Conservation (phyloP, 139 green algal species). For the Picochlorum sp. region DNA sequence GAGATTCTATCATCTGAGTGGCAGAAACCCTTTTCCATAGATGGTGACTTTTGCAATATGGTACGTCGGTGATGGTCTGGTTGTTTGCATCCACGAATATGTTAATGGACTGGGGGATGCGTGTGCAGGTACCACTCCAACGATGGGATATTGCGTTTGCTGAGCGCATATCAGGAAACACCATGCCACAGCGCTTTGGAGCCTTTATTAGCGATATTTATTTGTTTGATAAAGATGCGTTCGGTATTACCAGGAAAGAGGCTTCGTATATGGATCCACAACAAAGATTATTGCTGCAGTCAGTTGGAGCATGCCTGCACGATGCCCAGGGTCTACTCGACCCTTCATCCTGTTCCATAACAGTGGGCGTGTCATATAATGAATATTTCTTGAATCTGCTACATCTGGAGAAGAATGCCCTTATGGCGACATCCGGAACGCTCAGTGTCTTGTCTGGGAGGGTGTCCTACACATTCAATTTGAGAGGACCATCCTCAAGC, state of each 20-base stretch:
- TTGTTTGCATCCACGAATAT: too few relatives aligned
- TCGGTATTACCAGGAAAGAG: slow-evolving; percentile 51
- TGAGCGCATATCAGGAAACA: not conserved
- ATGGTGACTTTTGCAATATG: too few relatives aligned
- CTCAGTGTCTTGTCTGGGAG: slow-evolving; percentile 52
- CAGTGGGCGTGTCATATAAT: slow-evolving; percentile 30
- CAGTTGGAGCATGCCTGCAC: slow-evolving; percentile 13
- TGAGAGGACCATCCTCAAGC: slow-evolving; percentile 55
- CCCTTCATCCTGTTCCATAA: slow-evolving; percentile 6
- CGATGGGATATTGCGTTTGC: slow-evolving; percentile 51
- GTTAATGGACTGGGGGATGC: too few relatives aligned
- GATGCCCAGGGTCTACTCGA: not conserved
- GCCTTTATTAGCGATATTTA: slow-evolving; percentile 35
- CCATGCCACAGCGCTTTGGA: slow-evolving; percentile 37
- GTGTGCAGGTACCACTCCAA: slow-evolving; percentile 22
- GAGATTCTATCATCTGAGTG: too few relatives aligned
- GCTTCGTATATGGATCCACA: slow-evolving; percentile 66
- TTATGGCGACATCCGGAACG: slow-evolving; percentile 34
- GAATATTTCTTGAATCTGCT: slow-evolving; percentile 9
- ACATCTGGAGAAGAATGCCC: slow-evolving; percentile 13
- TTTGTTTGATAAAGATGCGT: slow-evolving; percentile 62
- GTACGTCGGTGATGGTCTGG: too few relatives aligned
- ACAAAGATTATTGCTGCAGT: slow-evolving; percentile 61
- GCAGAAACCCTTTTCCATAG: too few relatives aligned
- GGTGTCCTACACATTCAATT: slow-evolving; percentile 62